Evolutionary conservation across 371 early-diverging fungal genomes (phyloP).

Genomic region (Amoeboaphelidium protococcarum): DNA sequence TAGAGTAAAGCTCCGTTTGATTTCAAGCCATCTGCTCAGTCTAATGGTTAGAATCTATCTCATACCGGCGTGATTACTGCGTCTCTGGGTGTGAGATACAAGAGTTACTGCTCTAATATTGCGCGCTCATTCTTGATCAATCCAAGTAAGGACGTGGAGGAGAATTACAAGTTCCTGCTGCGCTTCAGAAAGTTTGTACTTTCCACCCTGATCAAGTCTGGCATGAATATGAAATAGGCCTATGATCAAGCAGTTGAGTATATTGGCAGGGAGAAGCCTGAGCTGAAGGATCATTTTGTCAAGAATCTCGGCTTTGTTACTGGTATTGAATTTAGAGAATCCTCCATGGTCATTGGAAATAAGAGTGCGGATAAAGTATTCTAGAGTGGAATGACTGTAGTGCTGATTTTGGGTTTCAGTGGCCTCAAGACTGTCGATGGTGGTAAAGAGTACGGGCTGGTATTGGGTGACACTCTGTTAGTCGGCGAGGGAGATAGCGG

Average conservation of each 20-base stretch:
- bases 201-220: conserved; percentile 38
- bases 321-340: conserved; percentile 83
- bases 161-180: conserved; percentile 62
- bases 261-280: conserved; percentile 49
- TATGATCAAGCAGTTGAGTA: conserved; percentile 35
- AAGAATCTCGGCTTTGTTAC: conserved; percentile 76
- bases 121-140: conserved; percentile 76
- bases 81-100: conserved; percentile 74
- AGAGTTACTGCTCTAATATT: conserved; percentile 74
- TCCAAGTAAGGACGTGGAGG: conserved; percentile 62
- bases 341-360: conserved; percentile 33
- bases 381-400: conserved; percentile 56
- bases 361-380: conserved; percentile 36
- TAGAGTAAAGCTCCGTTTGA: conserved; percentile 88
- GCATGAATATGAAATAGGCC: conserved; percentile 41
- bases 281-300: conserved; percentile 47
- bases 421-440: conserved; percentile 35
- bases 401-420: conserved; percentile 57
- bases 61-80: conserved; percentile 71
- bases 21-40: conserved; percentile 47
- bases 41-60: conserved; percentile 37
- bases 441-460: conserved; percentile 31
- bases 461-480: conserved; percentile 38
- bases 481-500: conserved; percentile 32
- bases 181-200: conserved; percentile 45